Conservation (phyloP, 1,284 basidiomycete genomes). For the Mycena sp. region DNA sequence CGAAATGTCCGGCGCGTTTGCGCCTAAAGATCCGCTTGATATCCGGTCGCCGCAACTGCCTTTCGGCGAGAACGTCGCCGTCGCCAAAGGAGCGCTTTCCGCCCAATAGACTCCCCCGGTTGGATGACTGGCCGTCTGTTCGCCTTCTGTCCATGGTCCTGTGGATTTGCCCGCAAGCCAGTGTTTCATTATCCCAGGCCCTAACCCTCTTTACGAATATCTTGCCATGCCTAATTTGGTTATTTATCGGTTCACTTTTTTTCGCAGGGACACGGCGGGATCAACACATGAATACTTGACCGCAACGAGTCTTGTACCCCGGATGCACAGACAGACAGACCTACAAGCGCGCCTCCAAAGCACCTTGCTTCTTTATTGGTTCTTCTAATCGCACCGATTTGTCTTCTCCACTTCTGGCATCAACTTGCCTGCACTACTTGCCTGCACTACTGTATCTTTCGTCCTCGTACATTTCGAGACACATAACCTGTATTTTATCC, state of each 20-base stretch:
- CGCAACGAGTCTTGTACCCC: conserved; percentile 11
- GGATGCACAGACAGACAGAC: conserved; percentile 11
- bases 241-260: conserved; percentile 24
- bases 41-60: conserved; percentile 72
- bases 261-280: conserved; percentile 16
- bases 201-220: conserved; percentile 14
- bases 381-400: conserved; percentile 1
- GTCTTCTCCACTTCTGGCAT: conserved; percentile 1
- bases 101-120: conserved; percentile 52
- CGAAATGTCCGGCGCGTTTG: conserved; percentile 50
- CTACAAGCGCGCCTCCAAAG: conserved; percentile 19
- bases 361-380: conserved; percentile 18
- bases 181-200: conserved; percentile 13
- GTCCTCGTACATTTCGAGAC: conserved; percentile 17
- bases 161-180: conserved; percentile 18
- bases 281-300: not conserved
- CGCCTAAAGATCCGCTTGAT: conserved; percentile 55
- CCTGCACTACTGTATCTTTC: conserved; percentile 24
- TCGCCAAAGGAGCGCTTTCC: conserved; percentile 59
- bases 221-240: conserved; percentile 22
- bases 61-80: conserved; percentile 69
- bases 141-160: not conserved
- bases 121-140: conserved; percentile 9
- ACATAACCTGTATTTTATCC: conserved; percentile 30
- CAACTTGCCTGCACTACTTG: conserved; percentile 7